Base-by-base conservation (phyloP, 305 asterid species). In the Fraxinus velutina region DNA sequence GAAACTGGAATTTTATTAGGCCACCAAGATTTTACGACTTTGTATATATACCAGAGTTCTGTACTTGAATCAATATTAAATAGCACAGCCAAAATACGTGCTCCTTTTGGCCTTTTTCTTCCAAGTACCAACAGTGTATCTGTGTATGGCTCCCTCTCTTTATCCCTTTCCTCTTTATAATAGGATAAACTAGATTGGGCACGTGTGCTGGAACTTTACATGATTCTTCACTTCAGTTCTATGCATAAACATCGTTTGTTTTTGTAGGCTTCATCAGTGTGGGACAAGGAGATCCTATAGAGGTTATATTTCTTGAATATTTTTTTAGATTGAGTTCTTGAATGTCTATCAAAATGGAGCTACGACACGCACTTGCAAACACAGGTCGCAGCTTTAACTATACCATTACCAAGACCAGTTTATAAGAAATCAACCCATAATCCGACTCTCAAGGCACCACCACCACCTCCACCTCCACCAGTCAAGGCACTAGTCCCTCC, bases 41-140 rank as follows among this genome's bases (percentile, higher is more conserved):
- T 17, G 29, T 57, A 19, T 57, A 6, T 57, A 19, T 57, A 57
- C 68, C 68, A 57, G 24, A 19, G 29, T 57, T 57, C 47, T 32
- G 76, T 19, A 32, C 22, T 13, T 32, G 76, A 71, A 71, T 71
- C 36, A 71, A 29, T n/a, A 71, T 37, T 36, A 29, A 29, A 21
- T n/a, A 36, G 24, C 76, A 44, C 52, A 44, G 52, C 52, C 19
- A 37, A 73, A 73, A 37, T n/a, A 55, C 75, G 62, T 75, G 47
- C 60, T 80, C 32, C 22, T 80, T 22, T 60, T 57, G 27, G 83
- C 83, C 10, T 60, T 73, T 39, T 80, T 42, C 75, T 80, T 74
- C 75, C 75, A 13, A 19, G 75, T 36, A 33, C 62, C 79, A 73
- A 39, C 47, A 73, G 39, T 73, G 79, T 73, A 47, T 71, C 19